Base-by-base conservation (phyloP, 1,139 yeast species). In the Protomyces gravidus region DNA sequence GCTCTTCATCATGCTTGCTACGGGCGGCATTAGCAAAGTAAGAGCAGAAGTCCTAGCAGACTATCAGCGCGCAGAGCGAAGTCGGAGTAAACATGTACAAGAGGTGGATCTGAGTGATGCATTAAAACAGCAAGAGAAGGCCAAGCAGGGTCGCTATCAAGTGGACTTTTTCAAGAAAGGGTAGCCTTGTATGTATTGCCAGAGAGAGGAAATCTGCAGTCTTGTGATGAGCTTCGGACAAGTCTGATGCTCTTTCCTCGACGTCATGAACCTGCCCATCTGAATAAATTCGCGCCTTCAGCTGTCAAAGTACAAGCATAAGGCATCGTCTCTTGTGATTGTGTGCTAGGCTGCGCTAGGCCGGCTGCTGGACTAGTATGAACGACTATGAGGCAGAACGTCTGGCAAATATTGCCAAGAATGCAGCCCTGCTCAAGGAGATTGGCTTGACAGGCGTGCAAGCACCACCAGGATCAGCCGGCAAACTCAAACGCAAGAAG, bases 321-420 rank as follows among this genome's bases (percentile, higher is more conserved):
- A n/a, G n/a, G n/a, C n/a, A n/a, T n/a, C n/a, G n/a, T n/a, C n/a
- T n/a, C n/a, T n/a, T n/a, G n/a, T n/a, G n/a, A n/a, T n/a, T n/a
- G n/a, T n/a, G n/a, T n/a, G n/a, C n/a, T n/a, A n/a, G n/a, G n/a
- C n/a, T n/a, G n/a, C n/a, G n/a, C n/a, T n/a, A n/a, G n/a, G n/a
- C n/a, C n/a, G n/a, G n/a, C n/a, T n/a, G n/a, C n/a, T n/a, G 21
- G 39, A 11, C 19, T 13, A 28, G 26, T 7, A 53, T 55, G 59
- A 56, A 47, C 69, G 49, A 84, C 42, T 84, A 86, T 68, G 94
- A 86, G 71, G 79, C 75, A 66, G 84, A 83, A 67, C 75, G 94
- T 62, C 83, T 80, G 67, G 87, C 77, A 52, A 81, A 81, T 66
- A 81, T 81, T 45, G 81, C 78, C 53, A 72, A 85, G 61, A 81